These are phyloP conservation scores for Colletotrichum sojae DNA, from an alignment of 2,329 filamentous ascomycete genomes.

Conservation along the genomic window DNA sequence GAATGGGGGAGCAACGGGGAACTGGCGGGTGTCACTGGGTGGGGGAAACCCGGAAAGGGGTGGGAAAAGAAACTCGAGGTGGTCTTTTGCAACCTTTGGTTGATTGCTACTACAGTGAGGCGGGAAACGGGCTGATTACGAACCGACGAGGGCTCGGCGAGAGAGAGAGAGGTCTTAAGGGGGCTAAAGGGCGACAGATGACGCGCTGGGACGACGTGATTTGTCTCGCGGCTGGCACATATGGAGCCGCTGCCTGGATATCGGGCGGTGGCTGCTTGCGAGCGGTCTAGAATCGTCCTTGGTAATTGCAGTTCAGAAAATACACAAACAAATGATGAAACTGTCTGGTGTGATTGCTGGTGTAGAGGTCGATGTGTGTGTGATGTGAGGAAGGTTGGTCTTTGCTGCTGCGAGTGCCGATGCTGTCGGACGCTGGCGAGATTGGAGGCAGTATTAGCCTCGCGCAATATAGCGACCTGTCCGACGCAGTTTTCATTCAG, in stretches of 20 bases:
- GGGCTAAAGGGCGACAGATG: not conserved
- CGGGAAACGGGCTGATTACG: slow-evolving; percentile 12
- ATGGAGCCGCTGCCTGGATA: slow-evolving; percentile 13
- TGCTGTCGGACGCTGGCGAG: too few species aligned
- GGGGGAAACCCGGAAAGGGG: not conserved
- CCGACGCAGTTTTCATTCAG: too few species aligned
- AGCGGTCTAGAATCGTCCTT: slow-evolving; percentile 10
- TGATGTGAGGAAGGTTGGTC: not conserved
- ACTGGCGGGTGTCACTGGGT: slow-evolving; percentile 10
- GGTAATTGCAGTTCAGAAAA: slow-evolving; percentile 41
- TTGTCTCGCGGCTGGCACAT: slow-evolving; percentile 10
- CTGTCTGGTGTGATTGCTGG: not conserved
- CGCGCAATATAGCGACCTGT: too few species aligned
- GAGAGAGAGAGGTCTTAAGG: too few species aligned
- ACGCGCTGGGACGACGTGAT: not conserved
- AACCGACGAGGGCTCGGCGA: not conserved
- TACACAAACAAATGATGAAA: slow-evolving; percentile 41
- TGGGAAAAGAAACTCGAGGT: slow-evolving; percentile 4
- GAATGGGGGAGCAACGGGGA: not conserved
- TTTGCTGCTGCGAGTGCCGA: too few species aligned
- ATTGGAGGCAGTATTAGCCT: too few species aligned
- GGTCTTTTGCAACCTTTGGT: slow-evolving; percentile 23
- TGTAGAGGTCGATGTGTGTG: not conserved
- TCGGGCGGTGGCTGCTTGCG: slow-evolving; percentile 18
- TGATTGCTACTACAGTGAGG: slow-evolving; percentile 9